Conservation (phyloP, 2,329 filamentous ascomycete species). For the Fusarium azukiicola region DNA sequence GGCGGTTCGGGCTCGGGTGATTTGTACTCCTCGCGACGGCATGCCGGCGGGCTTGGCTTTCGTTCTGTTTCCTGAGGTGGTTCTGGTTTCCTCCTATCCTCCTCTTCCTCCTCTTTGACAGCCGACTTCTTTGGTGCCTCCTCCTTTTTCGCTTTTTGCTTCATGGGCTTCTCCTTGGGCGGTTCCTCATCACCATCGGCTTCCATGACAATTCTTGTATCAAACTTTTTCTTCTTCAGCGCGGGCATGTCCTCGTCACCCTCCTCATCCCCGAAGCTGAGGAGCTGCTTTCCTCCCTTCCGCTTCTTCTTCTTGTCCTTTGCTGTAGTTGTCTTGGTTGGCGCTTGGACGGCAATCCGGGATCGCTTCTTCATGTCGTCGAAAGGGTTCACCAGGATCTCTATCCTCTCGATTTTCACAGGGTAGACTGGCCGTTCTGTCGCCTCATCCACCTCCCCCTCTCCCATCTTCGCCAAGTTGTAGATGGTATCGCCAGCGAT, state of each 20-base stretch:
- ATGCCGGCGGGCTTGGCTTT: conserved; percentile 39
- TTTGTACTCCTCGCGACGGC: conserved; percentile 38
- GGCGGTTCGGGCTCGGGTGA: conserved; percentile 55
- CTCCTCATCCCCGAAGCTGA: conserved; percentile 89
- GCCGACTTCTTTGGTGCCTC: conserved; percentile 47
- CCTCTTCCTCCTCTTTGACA: conserved; percentile 39
- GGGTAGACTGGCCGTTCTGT: conserved; percentile 93
- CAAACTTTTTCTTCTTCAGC: conserved; percentile 89
- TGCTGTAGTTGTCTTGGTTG: conserved; percentile 61
- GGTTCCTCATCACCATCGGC: conserved; percentile 62
- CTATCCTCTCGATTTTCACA: conserved; percentile 86
- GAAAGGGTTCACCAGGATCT: conserved; percentile 91
- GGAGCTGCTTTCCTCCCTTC: conserved; percentile 87
- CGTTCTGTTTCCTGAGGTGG: conserved; percentile 31
- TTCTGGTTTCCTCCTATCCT: conserved; percentile 28
- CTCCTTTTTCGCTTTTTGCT: conserved; percentile 57
- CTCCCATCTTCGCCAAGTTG: conserved; percentile 96
- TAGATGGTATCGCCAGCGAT: conserved; percentile 97
- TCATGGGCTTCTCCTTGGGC: conserved; percentile 51
- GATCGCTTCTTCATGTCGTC: conserved; percentile 88
- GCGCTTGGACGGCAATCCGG: conserved; percentile 73
- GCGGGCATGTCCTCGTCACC: conserved; percentile 76
- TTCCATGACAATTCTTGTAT: conserved; percentile 85
- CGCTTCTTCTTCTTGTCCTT: conserved; percentile 85
- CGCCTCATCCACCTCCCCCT: conserved; percentile 89